Conservation (phyloP, 2,329 filamentous ascomycete species). For the Ophiocordyceps robertsii region DNA sequence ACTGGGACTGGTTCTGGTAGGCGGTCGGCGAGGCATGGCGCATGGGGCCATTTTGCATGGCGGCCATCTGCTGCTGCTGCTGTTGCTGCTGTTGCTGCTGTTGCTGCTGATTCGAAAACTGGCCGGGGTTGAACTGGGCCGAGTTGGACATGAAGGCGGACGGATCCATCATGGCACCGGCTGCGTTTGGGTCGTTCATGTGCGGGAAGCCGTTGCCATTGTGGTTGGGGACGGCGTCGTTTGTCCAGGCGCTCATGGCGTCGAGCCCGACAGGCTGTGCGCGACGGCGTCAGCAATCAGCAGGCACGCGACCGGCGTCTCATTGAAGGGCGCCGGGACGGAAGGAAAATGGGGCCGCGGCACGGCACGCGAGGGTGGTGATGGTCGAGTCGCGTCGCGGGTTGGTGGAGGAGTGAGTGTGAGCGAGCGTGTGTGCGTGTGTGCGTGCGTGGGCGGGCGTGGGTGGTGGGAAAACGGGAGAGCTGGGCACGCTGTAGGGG, state of each 20-base stretch:
- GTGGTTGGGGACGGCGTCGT: constrained; percentile 55
- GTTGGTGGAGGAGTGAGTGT: constrained; percentile 21
- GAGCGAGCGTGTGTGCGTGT: constrained; percentile 1
- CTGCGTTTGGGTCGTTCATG: constrained; percentile 46
- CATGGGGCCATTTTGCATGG: constrained; percentile 71
- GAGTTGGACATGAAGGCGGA: constrained; percentile 48
- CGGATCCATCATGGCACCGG: constrained; percentile 50
- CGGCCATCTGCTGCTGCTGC: constrained; percentile 32
- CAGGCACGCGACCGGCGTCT: constrained; percentile 23
- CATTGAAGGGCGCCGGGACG: constrained; percentile 23
- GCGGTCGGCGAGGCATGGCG: constrained; percentile 63
- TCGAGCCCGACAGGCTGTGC: constrained; percentile 30
- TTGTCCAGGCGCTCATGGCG: constrained; percentile 62
- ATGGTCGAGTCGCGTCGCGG: constrained; percentile 28
- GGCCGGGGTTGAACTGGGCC: constrained; percentile 46
- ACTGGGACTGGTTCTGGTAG: constrained; percentile 48
- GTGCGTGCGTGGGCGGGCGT: constrained; percentile 7
- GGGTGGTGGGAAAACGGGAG: constrained; percentile 5
- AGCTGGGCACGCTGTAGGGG: too few species aligned
- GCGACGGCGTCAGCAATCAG: constrained; percentile 31
- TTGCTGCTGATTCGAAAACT: constrained; percentile 36
- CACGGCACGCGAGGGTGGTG: constrained; percentile 26
- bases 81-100: too few species aligned
- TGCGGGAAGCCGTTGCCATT: constrained; percentile 57
- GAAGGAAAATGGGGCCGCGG: constrained; percentile 32